These are phyloP conservation scores for Crithidia thermophila DNA, from an alignment of 208 protist genomes.

Conservation along the genomic window DNA sequence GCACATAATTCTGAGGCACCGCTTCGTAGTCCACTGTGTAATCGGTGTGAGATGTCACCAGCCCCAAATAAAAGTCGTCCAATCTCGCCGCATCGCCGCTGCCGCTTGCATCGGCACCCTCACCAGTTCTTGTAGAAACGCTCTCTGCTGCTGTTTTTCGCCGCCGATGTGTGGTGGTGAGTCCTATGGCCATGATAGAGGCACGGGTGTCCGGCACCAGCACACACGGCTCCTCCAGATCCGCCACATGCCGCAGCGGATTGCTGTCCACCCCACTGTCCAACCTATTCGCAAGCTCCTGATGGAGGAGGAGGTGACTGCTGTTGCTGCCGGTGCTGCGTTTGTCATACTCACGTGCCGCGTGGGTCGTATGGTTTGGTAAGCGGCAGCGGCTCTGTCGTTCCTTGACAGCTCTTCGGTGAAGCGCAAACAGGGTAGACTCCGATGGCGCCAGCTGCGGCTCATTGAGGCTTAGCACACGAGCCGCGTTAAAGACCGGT, in stretches of 20 bases:
- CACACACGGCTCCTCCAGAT: constrained; percentile 27
- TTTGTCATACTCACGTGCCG: not conserved
- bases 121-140: not conserved
- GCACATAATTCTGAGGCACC: constrained; percentile 29
- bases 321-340: not conserved
- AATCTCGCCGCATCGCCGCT: not conserved
- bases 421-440: constrained; percentile 2
- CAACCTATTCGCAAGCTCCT: no score
- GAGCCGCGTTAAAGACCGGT: not conserved
- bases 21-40: constrained; percentile 32
- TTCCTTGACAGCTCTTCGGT: constrained; percentile 12
- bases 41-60: constrained; percentile 18
- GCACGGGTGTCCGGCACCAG: constrained; percentile 24
- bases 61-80: constrained; percentile 11
- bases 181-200: constrained; percentile 10
- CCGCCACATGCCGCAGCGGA: constrained; percentile 8
- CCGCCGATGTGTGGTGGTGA: no score
- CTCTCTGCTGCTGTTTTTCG: no score
- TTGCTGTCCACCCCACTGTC: no score
- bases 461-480: constrained; percentile 7
- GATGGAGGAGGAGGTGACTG: not conserved
- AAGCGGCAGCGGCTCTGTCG: not conserved
- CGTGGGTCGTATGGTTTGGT: not conserved
- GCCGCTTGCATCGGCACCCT: not conserved
- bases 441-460: constrained; percentile 14